Evolutionary conservation across 148 eudicot species (phyloP).

Genomic region (Polygonum maritimum): DNA sequence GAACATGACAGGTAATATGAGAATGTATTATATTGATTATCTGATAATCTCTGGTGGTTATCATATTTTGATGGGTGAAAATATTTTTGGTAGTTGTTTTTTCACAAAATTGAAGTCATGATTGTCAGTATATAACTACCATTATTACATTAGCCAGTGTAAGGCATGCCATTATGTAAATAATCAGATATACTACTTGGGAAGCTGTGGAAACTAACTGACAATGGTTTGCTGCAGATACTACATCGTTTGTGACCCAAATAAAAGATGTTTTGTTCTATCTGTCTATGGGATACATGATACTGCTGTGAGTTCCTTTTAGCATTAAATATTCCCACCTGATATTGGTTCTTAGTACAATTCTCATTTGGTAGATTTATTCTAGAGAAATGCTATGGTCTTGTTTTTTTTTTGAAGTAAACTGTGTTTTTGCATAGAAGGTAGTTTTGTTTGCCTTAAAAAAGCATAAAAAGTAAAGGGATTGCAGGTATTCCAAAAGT

Average conservation of each 20-base stretch:
- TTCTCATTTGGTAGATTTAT: background rate
- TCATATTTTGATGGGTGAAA: background rate
- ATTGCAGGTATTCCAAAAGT: too few relatives aligned
- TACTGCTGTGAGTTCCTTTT: conserved; percentile 51
- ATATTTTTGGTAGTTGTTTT: background rate
- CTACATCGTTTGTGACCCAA: conserved; percentile 66
- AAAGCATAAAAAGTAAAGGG: too few relatives aligned
- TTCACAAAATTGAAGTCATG: too few relatives aligned
- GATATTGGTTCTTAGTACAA: background rate
- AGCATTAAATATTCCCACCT: background rate
- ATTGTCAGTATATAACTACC: background rate
- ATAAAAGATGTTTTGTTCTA: conserved; percentile 53
- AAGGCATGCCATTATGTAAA: too few relatives aligned
- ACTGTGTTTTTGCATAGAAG: too few relatives aligned
- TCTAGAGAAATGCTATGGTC: background rate
- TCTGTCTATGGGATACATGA: conserved; percentile 61
- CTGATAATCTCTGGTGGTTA: background rate
- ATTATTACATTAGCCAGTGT: background rate
- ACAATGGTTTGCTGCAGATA: conserved; percentile 38
- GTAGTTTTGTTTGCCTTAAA: too few relatives aligned
- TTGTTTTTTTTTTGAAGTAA: background rate
- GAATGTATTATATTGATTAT: background rate
- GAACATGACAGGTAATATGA: background rate
- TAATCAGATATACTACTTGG: background rate
- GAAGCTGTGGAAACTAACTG: background rate